Base-by-base conservation (phyloP, 108 stramenopile species). In the Conticribra guillardii region DNA sequence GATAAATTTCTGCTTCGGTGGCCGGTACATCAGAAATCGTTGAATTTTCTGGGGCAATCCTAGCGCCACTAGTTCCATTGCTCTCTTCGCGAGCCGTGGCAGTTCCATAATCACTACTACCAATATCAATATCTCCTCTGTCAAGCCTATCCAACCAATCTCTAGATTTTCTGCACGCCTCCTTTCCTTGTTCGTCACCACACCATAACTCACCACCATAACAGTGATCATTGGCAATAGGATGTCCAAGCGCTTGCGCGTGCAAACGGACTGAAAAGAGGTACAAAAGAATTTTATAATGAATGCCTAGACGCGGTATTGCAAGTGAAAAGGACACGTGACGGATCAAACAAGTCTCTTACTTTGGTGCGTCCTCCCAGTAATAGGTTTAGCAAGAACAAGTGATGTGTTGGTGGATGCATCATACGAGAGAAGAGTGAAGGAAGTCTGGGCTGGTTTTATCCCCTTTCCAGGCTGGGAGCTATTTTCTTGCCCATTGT, bases 161-260 rank as follows among this genome's bases (percentile, higher is more conserved):
- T 63, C 84, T 78, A 2, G 91, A 82, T 16, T 82, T 62, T 28
- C 47, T 18, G 47, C 80, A 82, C 9, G 69, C 64, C 51, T 76
- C 44, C 31, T 79, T 62, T 1, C 86, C 87, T 22, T 67, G 44
- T 15, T 73, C 52, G 69, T 93, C 88, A 17, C 71, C 84, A 60
- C 68, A 90, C 83, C 80, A 89, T 34, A 91, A 76, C 17, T 89
- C 86, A 34, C 93, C 96, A 48, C 96, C 96, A 69, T 96, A 96
- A 69, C 89, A 86, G 34, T 91, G 89, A 76, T 96, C 96, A 54
- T 96, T 96, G 31, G 90, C 91, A 69, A 96, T 94, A 4, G 96
- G 89, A 76, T 91, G 87, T 0, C 90, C 90, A 19, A 92, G 29
- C 57, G 80, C 63, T 62, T 96, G 95, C 30, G 89, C 64, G 52